Conservation (phyloP, 2,329 filamentous ascomycete genomes). For the Dactylellina sp. region DNA sequence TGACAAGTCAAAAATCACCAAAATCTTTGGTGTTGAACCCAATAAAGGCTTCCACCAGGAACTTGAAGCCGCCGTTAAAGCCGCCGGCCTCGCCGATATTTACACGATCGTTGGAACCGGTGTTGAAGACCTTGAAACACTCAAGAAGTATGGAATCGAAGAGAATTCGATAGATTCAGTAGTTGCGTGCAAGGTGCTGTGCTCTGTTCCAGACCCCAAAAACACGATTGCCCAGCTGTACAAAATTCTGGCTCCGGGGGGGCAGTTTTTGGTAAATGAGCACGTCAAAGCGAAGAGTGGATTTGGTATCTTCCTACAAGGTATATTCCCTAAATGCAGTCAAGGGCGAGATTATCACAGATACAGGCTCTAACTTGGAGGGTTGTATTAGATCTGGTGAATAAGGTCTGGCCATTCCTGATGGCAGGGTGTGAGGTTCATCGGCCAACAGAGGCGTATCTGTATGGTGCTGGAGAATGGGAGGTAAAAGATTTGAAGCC, state of each 20-base stretch:
- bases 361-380: slow-evolving; percentile 6
- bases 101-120: slow-evolving; percentile 68
- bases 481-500: slow-evolving; percentile 66
- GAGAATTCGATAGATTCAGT: slow-evolving; percentile 70
- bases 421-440: slow-evolving; percentile 68
- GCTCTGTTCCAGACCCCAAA: slow-evolving; percentile 66
- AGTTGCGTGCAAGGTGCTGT: slow-evolving; percentile 69
- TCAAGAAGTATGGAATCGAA: slow-evolving; percentile 65
- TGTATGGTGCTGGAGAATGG: slow-evolving; percentile 67
- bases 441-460: slow-evolving; percentile 66
- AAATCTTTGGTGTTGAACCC: slow-evolving; percentile 70
- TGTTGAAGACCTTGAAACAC: slow-evolving; percentile 63
- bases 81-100: slow-evolving; percentile 65
- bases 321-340: slow-evolving; percentile 62
- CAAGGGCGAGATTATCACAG: not conserved
- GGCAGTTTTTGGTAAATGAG: slow-evolving; percentile 69
- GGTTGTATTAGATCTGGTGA: slow-evolving; percentile 44
- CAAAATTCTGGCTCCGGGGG: slow-evolving; percentile 68
- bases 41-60: slow-evolving; percentile 66
- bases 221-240: slow-evolving; percentile 67
- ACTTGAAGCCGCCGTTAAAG: slow-evolving; percentile 64
- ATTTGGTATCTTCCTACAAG: slow-evolving; percentile 66
- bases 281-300: slow-evolving; percentile 68
- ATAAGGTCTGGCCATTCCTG: slow-evolving; percentile 68
- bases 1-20: slow-evolving; percentile 64